These are phyloP conservation scores for Epichloe brachyelytri DNA, from an alignment of 2,329 filamentous ascomycete species.

Conservation along the genomic window DNA sequence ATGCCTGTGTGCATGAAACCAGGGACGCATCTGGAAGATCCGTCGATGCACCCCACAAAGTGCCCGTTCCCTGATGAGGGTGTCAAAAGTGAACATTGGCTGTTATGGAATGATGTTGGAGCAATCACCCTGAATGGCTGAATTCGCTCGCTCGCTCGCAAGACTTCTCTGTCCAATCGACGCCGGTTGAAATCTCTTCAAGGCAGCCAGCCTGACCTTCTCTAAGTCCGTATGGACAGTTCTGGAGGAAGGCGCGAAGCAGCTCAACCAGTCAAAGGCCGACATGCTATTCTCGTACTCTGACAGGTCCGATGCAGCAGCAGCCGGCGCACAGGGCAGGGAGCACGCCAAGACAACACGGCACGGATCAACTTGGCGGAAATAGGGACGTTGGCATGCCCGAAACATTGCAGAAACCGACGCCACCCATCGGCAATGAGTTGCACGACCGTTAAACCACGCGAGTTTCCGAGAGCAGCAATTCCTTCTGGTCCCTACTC, in stretches of 20 bases:
- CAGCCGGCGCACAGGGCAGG: background rate
- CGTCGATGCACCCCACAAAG: background rate
- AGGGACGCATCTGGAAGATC: background rate
- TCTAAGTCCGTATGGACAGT: background rate
- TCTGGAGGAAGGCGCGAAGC: background rate
- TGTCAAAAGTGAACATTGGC: background rate
- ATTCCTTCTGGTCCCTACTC: no score
- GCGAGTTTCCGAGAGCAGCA: no score
- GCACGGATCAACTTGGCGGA: no score
- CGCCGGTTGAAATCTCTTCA: background rate
- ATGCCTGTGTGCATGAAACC: no score
- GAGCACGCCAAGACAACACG: background rate
- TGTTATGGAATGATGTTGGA: background rate
- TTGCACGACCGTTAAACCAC: background rate
- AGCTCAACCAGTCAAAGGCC: background rate
- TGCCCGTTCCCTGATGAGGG: background rate
- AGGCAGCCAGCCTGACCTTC: background rate
- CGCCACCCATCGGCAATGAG: background rate
- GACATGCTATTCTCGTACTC: background rate
- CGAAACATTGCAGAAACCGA: no score
- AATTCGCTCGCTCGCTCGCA: background rate
- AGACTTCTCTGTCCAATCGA: background rate
- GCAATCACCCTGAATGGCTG: background rate
- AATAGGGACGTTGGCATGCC: no score
- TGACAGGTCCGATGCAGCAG: background rate